phyloP scores from a whole-genome alignment of 345 rosid species.

The Euclidium syriacum region DNA sequence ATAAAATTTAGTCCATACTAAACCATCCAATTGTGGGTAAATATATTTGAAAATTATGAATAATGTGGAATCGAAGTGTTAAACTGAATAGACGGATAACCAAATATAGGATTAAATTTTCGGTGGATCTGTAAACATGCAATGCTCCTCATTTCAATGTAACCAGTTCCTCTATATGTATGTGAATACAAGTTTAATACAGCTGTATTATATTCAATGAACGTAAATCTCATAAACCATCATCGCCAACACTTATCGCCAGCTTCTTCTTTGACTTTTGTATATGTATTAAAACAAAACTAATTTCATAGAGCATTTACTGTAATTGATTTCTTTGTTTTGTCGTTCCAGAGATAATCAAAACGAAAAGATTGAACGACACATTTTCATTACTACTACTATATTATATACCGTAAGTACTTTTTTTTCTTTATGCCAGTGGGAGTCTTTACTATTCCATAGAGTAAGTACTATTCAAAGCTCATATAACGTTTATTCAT shows the following conservation, averaged over 20 bases:
- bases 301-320: neutral
- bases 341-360: neutral
- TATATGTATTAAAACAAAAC: neutral
- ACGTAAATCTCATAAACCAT: conserved; percentile 16
- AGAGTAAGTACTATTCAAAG: neutral
- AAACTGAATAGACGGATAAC: too few species aligned
- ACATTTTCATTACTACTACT: neutral
- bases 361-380: conserved; percentile 18
- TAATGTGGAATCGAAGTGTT: too few species aligned
- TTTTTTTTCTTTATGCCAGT: neutral
- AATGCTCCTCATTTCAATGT: too few species aligned
- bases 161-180: too few species aligned
- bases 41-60: too few species aligned
- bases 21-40: too few species aligned
- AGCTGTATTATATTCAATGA: neutral
- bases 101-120: too few species aligned
- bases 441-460: neutral
- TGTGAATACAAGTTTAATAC: neutral
- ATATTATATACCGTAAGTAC: too few species aligned
- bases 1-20: too few species aligned
- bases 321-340: neutral
- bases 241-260: neutral
- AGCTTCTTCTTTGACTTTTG: conserved; percentile 19
- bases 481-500: neutral
- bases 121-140: too few species aligned